Percentiles rank a stretch among this genome's conserved stretches.
Evolutionary conservation across 345 rosid species (phyloP).

Genomic region (Camelina laxa): DNA sequence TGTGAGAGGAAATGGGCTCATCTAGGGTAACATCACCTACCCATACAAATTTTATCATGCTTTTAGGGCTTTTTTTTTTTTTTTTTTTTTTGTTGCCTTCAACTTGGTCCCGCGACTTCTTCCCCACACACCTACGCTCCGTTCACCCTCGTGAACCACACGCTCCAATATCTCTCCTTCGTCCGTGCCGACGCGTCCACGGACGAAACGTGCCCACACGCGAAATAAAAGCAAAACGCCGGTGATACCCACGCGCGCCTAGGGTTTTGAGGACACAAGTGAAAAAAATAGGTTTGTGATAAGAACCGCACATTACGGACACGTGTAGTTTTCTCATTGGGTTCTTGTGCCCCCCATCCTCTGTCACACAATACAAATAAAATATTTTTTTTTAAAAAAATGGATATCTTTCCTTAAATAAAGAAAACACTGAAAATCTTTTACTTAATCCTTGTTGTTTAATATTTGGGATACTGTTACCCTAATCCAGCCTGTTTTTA

Average conservation of each 20-base stretch:
- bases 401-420: background rate
- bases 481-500: constrained; percentile 19
- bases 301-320: constrained; percentile 62
- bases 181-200: constrained; percentile 42
- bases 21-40: constrained; percentile 50
- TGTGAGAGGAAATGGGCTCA: constrained; percentile 42
- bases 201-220: constrained; percentile 42
- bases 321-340: constrained; percentile 50
- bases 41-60: constrained; percentile 45
- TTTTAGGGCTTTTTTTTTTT: constrained; percentile 47
- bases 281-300: constrained; percentile 49
- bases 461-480: constrained; percentile 25
- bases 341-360: constrained; percentile 28
- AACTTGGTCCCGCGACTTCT: constrained; percentile 22
- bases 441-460: constrained; percentile 1
- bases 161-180: constrained; percentile 36
- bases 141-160: background rate
- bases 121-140: background rate
- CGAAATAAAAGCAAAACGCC: background rate
- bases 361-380: constrained; percentile 13
- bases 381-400: too few relatives aligned
- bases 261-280: constrained; percentile 57
- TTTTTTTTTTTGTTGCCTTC: constrained; percentile 20
- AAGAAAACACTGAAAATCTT: background rate
- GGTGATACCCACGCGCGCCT: constrained; percentile 44